Base-by-base conservation (phyloP, 2,329 filamentous ascomycete species). In the Sclerotinia sclerotiorum region DNA sequence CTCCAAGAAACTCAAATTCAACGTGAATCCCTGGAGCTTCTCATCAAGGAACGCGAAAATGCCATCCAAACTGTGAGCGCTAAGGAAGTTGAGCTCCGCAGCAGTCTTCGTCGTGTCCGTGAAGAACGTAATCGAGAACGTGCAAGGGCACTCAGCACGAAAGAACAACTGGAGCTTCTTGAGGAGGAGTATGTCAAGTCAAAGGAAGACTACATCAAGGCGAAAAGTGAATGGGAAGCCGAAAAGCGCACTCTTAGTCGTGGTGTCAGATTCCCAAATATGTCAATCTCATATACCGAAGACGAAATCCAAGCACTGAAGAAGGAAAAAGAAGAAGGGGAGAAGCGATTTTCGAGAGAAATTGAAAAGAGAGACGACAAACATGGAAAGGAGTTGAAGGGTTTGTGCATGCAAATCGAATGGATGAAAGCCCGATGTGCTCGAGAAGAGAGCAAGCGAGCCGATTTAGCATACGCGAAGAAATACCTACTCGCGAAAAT, bases 391-490 rank as follows among this genome's bases (percentile, higher is more conserved):
- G 92, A 96, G 80, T 82, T 97, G 65, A 87, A 89, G 73, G 94
- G 94, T 24, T 84, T 98, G 77, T 87, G 88, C 65, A 91, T 95
- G 81, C 94, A 98, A 80, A 94, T 98, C 78, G 87, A 93, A 75
- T 98, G 92, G 88, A 87, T 98, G 78, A 88, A 93, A 75, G 92
- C 92, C 2, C 88, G 90, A 65, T 91, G 91, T 81, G 85, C 87
- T 77, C 87, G 95, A 44, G 94, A 97, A 79, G 88, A 92, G 73
- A 87, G 86, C 63, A 89, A 98, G 80, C 86, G 95, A 54, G 85
- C 86, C 71, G 92, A 94, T 75, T 86, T 94, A 44, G 91, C 91
- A 11, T 97, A 90, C 80, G 92, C 92, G 72, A 99, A 99, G 84
- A 88, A 86, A 73, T 94, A 92, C 79, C 87, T 97, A 80, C 80